Conservation (phyloP, 2,329 filamentous ascomycete species). For the Teratosphaeria destructans region DNA sequence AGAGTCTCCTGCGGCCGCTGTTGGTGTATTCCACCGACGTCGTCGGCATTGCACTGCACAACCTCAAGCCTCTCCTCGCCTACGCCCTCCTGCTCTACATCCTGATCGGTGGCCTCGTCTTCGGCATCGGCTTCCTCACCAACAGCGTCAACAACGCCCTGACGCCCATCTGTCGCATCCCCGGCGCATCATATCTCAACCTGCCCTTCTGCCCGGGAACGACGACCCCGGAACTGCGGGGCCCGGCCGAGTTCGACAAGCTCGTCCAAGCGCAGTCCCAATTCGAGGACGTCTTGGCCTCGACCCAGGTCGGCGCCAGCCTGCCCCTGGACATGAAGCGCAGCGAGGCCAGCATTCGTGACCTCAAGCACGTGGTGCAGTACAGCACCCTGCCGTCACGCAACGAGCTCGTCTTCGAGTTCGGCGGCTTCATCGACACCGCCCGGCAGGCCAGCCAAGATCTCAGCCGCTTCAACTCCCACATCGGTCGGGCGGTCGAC, state of each 20-base stretch:
- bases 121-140: conserved; percentile 53
- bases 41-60: conserved; percentile 48
- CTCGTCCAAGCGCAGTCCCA: conserved; percentile 64
- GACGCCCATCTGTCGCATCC: conserved; percentile 60
- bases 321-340: conserved; percentile 72
- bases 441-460: conserved; percentile 55
- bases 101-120: conserved; percentile 46
- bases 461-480: conserved; percentile 65
- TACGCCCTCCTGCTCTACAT: conserved; percentile 52
- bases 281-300: conserved; percentile 65
- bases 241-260: conserved; percentile 56
- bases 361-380: conserved; percentile 61
- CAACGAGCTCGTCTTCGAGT: conserved; percentile 63
- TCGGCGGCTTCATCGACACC: conserved; percentile 64
- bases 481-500: conserved; percentile 64
- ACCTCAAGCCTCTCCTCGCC: conserved; percentile 55
- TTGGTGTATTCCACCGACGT: conserved; percentile 46
- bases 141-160: conserved; percentile 51
- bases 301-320: conserved; percentile 53
- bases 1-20: conserved; percentile 25
- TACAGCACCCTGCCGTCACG: conserved; percentile 58
- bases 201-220: conserved; percentile 50
- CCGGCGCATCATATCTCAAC: conserved; percentile 50
- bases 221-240: conserved; percentile 13
- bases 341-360: conserved; percentile 62